Conservation (phyloP, 805 yeast genomes). For the Yarrowia osloensis region DNA sequence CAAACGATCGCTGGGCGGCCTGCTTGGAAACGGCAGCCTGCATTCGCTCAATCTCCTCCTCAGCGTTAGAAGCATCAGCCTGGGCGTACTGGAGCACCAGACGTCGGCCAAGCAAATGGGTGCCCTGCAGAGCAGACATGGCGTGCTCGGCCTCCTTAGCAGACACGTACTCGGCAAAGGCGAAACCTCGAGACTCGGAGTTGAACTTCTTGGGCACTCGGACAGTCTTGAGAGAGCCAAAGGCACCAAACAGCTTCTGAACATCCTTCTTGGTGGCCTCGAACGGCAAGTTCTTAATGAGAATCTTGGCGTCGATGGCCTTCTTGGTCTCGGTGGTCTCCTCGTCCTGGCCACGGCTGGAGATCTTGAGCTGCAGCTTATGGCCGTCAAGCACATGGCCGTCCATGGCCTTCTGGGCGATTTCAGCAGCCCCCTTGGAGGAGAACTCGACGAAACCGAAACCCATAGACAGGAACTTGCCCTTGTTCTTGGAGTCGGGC, state of each 20-base stretch:
- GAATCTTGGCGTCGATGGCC: conserved; percentile 57
- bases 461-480: conserved; percentile 85
- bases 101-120: conserved; percentile 93
- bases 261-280: conserved; percentile 93
- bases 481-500: conserved; percentile 76
- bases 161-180: conserved; percentile 88
- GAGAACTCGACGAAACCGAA: conserved; percentile 93
- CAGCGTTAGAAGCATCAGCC: conserved; percentile 77
- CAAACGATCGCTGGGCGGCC: conserved; percentile 72
- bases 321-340: conserved; percentile 33
- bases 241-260: conserved; percentile 88
- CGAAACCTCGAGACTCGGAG: conserved; percentile 94
- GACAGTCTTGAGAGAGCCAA: conserved; percentile 87
- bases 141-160: conserved; percentile 92
- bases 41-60: conserved; percentile 88
- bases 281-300: conserved; percentile 95
- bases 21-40: conserved; percentile 81
- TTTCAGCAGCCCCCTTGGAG: conserved; percentile 72
- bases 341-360: conserved; percentile 61
- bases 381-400: conserved; percentile 86
- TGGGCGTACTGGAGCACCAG: conserved; percentile 92
- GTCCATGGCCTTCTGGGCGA: conserved; percentile 72
- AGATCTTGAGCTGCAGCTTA: conserved; percentile 81
- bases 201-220: conserved; percentile 96
- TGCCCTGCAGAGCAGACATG: conserved; percentile 90